Percentiles rank a stretch among this genome's conserved stretches.
Conservation (phyloP, 148 eudicot species). For the Nepenthes mirabilis region DNA sequence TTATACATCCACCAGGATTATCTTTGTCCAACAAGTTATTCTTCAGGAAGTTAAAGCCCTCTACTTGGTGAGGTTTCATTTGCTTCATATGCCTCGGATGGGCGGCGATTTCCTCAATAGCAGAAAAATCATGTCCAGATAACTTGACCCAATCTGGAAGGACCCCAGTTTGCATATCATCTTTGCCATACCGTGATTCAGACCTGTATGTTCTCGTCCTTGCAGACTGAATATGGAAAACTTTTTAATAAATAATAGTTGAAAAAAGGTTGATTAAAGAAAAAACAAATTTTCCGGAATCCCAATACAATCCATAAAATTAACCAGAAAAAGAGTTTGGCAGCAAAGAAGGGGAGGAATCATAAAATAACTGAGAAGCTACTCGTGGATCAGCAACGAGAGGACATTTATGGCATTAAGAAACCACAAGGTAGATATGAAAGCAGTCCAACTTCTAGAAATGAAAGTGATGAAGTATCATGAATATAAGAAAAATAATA, state of each 20-base stretch:
- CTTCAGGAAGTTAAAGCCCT: slow-evolving; percentile 74
- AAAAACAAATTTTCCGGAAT: too few species aligned
- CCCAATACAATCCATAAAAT: too few species aligned
- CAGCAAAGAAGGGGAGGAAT: too few species aligned
- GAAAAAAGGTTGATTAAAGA: background rate
- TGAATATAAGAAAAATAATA: too few species aligned
- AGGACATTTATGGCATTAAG: background rate
- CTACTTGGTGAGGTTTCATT: slow-evolving; percentile 90
- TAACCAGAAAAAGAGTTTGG: too few species aligned
- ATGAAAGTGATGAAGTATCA: too few species aligned
- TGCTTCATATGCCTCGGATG: slow-evolving; percentile 83
- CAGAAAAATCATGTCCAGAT: slow-evolving; percentile 32
- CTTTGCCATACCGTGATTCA: slow-evolving; percentile 35
- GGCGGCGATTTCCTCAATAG: slow-evolving; percentile 35
- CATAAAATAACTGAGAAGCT: background rate
- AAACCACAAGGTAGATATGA: background rate
- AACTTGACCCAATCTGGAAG: slow-evolving; percentile 25
- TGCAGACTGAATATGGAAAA: slow-evolving; percentile 31
- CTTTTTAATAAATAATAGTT: background rate
- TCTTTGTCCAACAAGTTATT: slow-evolving; percentile 56
- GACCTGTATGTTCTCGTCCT: slow-evolving; percentile 40
- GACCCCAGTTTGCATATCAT: slow-evolving; percentile 18
- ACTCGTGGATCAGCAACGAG: background rate
- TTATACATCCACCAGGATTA: slow-evolving; percentile 85
- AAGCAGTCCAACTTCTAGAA: too few species aligned